Evolutionary conservation across 2,329 filamentous ascomycete species (phyloP), one percentile per base, ranked within the genome.

Genomic region (Salinomyces thailandicus): DNA sequence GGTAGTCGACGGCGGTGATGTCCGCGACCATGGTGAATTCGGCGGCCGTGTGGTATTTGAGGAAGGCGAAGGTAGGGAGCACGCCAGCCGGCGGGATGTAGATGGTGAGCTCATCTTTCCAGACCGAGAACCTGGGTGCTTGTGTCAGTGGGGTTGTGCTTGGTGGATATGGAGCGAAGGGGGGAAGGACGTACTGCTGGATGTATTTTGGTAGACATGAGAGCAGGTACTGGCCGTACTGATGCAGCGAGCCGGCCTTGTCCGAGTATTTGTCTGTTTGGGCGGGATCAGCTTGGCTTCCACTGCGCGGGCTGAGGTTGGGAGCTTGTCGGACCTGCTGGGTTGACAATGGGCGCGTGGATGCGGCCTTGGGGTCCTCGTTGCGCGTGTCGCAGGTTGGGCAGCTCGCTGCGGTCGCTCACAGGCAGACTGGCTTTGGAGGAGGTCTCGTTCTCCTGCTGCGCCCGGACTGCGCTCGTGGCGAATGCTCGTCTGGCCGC

Each of bases 31-130:
- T 84, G 37, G 91, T 98, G 70, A 83, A 98, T 64, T 98, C 91
- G 62, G 91, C 89, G 33, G 91, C 80, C 24, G 91, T 95, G 71
- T 98, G 93, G 69, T 94, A 82, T 69, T 96, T 96, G 54, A 98
- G 73, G 69, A 98, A 98, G 43, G 75, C 77, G 63, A 98, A 87
- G 54, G 93, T 82, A 26, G 91, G 91, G 50, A 95, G 76, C 52
- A 96, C 78, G 50, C 85, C 91, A 24, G 82, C 68, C 1, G 91
- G 91, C 32, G 85, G 72, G 57, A 96, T 91, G 54, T 55, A 59
- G 47, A 59, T 60, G 52, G 82, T 86, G 59, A 98, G 77, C 66
- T 98, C 91, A 60, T 98, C 91, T 69, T 98, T 98, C 91, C 91
- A 98, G 38, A 98, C 89, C 9, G 87, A 93, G 69, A 96, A 96